These are phyloP conservation scores for Yarrowia divulgata DNA, from an alignment of 805 yeast species.

Conservation along the genomic window DNA sequence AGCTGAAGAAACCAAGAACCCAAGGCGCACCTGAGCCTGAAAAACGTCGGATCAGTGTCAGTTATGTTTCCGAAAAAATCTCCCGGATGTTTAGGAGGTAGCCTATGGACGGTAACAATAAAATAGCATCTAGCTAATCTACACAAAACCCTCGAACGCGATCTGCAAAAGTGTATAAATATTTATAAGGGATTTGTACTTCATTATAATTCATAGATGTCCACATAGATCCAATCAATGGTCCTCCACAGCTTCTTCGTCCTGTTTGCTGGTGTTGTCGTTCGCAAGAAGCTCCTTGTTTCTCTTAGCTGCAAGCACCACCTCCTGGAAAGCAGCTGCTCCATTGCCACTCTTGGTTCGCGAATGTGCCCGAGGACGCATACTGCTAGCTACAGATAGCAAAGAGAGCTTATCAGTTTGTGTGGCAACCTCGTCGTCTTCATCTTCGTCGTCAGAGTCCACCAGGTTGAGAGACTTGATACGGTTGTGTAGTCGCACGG, in stretches of 20 bases:
- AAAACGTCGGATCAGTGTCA: not conserved
- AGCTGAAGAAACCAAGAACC: not conserved
- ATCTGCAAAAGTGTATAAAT: not conserved
- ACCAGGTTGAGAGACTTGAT: conserved; percentile 71
- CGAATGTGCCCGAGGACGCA: conserved; percentile 32
- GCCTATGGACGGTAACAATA: no score
- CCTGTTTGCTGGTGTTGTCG: conserved; percentile 24
- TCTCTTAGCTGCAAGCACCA: conserved; percentile 70
- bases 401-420: not conserved
- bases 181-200: not conserved
- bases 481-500: conserved; percentile 81
- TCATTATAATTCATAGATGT: not conserved
- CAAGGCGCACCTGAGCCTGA: not conserved
- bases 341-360: conserved; percentile 28
- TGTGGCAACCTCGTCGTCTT: conserved; percentile 52
- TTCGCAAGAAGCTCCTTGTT: conserved; percentile 56
- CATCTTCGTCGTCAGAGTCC: conserved; percentile 58
- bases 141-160: no score
- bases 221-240: not conserved
- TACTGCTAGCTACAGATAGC: conserved; percentile 14
- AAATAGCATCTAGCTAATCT: not conserved
- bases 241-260: not conserved
- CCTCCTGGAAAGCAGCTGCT: conserved; percentile 60
- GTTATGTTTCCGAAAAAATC: not conserved
- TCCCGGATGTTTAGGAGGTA: not conserved